Evolutionary conservation across 1,284 basidiomycete genomes (phyloP).

Genomic region (Rhodotorula sp.): DNA sequence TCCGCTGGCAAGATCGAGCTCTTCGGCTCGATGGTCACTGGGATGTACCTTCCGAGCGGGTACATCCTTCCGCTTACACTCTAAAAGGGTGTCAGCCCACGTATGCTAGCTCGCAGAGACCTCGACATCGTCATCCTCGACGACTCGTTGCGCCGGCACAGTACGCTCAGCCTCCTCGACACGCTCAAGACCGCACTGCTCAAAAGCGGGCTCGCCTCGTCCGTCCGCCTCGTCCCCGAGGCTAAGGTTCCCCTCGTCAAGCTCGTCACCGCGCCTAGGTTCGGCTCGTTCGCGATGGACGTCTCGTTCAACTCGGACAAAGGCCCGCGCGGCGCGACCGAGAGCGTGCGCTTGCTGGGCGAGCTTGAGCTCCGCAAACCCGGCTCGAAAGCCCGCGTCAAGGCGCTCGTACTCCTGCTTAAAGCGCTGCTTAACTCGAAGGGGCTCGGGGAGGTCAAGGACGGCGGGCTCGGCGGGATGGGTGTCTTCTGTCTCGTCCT

Average conservation of each 20-base stretch:
- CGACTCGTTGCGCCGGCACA: neutral
- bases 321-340: conserved; percentile 9
- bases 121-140: conserved; percentile 16
- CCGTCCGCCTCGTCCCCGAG: neutral
- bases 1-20: neutral
- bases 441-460: neutral
- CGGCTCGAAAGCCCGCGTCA: neutral
- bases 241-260: conserved; percentile 19
- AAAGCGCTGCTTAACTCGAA: neutral
- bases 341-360: conserved; percentile 7
- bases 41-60: conserved; percentile 19
- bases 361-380: neutral
- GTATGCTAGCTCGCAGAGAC: conserved; percentile 12
- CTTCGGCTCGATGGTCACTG: conserved; percentile 13
- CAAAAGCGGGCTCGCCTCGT: neutral
- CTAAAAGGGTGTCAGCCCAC: neutral
- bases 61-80: neutral
- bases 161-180: neutral
- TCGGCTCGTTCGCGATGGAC: conserved; percentile 16
- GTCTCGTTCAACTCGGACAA: conserved; percentile 15
- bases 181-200: neutral
- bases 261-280: neutral
- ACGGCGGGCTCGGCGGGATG: conserved; percentile 16
- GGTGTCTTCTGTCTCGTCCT: conserved; percentile 13
- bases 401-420: conserved; percentile 6